Percentiles rank a stretch among this genome's conserved stretches.
These are phyloP conservation scores for Candida nonsorbophila DNA, from an alignment of 805 yeast genomes.

Conservation along the genomic window DNA sequence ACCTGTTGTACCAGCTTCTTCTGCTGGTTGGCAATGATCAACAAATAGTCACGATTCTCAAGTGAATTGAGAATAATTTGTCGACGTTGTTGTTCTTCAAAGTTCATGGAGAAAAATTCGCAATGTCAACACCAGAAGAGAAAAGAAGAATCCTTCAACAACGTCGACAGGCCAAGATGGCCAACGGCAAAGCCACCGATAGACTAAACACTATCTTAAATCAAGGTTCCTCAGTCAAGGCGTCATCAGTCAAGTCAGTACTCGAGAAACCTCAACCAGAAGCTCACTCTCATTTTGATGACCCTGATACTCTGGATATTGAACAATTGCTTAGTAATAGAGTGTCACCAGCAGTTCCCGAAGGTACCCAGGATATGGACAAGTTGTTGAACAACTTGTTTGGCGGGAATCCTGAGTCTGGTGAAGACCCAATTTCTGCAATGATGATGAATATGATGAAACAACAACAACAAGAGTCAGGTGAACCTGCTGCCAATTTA, in stretches of 20 bases:
- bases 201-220: constrained; percentile 43
- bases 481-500: constrained; percentile 6
- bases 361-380: constrained; percentile 25
- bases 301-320: constrained; percentile 38
- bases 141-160: constrained; percentile 55
- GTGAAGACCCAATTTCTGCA: constrained; percentile 22
- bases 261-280: constrained; percentile 18
- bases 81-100: constrained; percentile 22
- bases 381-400: constrained; percentile 27
- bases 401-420: constrained; percentile 10
- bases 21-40: constrained; percentile 30
- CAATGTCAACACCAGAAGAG: constrained; percentile 37
- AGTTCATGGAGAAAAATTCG: constrained; percentile 10
- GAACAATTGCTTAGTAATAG: constrained; percentile 12
- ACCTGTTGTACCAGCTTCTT: constrained; percentile 40
- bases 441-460: constrained; percentile 24
- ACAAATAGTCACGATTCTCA: constrained; percentile 22
- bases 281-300: constrained; percentile 17
- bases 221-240: constrained; percentile 34
- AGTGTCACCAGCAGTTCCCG: constrained; percentile 6
- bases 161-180: constrained; percentile 60
- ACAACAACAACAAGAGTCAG: constrained; percentile 6
- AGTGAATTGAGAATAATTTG: constrained; percentile 34
- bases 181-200: constrained; percentile 47
- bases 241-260: constrained; percentile 25